Base-by-base conservation (phyloP, 371 early-diverging fungal genomes). In the Zopfochytrium polystomum region DNA sequence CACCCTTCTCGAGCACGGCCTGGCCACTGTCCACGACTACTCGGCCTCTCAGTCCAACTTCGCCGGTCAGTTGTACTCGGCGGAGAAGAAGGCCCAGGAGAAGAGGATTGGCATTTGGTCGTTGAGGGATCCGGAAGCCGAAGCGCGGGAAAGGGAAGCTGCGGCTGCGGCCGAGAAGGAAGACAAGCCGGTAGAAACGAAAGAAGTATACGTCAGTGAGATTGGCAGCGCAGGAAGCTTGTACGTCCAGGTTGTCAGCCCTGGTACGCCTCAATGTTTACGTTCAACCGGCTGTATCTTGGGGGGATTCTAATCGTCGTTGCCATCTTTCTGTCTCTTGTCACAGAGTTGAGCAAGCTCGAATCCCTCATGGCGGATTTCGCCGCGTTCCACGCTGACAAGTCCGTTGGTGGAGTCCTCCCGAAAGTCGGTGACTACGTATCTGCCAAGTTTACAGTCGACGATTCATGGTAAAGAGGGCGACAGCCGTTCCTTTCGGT, bases 401-500 rank as follows among this genome's bases (percentile, higher is more conserved):
- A 62, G 7, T 55, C 45, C 15, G 56, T 59, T 13, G 53, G 68
- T 33, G 58, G 68, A 9, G 52, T 57, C 15, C 55, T 73, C 6
- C 92, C 93, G 25, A 87, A 87, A 53, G 76, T 70, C 4, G 85
- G 86, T 49, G 91, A 92, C 52, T 64, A 85, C 29, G 81, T 88
- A 42, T 77, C 86, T 57, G 95, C 93, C 27, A 84, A 90, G 67
- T 95, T 92, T 75, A 83, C 93, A 0, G 87, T 80, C 65, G 95
- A 94, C 65, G 79, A 90, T 55, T 77, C 84, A 58, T 95, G 95
- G 95, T n/a, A n/a, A n/a, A n/a, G 91, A 90, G n/a, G 34, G 20
- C 58, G 48, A 30, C 29, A 1, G 18, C 27, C 6, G n/a, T 11
- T 4, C n/a, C n/a, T n/a, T n/a, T n/a, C n/a, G n/a, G n/a, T n/a